Evolutionary conservation across 345 rosid genomes (phyloP), one percentile per base, ranked within the genome.

Genomic region (Heritiera fomes): DNA sequence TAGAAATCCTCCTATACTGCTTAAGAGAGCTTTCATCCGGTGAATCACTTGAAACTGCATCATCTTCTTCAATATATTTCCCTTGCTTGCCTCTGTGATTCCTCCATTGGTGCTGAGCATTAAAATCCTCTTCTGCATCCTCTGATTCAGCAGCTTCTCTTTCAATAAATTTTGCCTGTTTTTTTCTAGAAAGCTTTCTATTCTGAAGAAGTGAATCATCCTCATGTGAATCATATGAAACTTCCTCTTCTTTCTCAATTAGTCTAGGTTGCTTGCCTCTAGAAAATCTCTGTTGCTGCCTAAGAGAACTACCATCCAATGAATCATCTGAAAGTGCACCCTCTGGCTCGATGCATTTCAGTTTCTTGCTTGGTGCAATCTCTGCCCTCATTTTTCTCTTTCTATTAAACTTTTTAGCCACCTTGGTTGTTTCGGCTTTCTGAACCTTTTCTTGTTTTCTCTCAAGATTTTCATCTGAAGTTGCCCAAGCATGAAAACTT

Each of bases 321-420:
- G 90, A 81, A 87, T 87, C 90, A 81, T 91, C 91, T 71, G 92
- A 91, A 80, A 78, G 83, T 62, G 77, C 91, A 72, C 79, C 86
- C 77, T 88, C 91, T 17, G 78, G 77, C 75, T 84, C 86, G 9
- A 81, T 52, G 75, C 75, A 78, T 78, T 82, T 85, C 67, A 75
- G 83, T 83, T 87, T 87, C 88, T 89, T 94, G 70, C 71, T 80
- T 18, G 91, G 79, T 70, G 58, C 76, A 59, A 79, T 84, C 76
- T 80, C 85, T 10, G 80, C 82, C 79, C 84, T 76, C 74, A 75
- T 76, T 82, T 92, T 96, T 83, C 95, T 89, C 89, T 94, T 94
- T 83, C 88, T 89, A 82, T 70, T 76, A 79, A 67, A 88, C 87
- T 88, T 92, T 84, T 86, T 87, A 67, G 85, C 80, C 69, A 72